Conservation (phyloP, 768 basidiomycete species). For the Clavaria fumosa region DNA sequence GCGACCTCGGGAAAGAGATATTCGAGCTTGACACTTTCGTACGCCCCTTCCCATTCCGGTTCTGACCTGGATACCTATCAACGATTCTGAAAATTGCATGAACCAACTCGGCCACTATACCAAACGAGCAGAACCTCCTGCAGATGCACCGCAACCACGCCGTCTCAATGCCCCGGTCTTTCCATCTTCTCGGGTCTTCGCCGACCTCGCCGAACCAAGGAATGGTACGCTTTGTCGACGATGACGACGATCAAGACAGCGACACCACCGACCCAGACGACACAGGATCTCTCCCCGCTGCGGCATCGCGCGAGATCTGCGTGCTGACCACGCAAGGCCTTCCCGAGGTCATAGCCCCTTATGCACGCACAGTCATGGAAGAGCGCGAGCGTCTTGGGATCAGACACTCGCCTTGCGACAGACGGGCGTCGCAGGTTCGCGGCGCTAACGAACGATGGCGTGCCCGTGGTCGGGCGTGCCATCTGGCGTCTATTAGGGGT, state of each 20-base stretch:
- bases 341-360: conserved; percentile 64
- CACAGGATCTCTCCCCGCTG: conserved; percentile 12
- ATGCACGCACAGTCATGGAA: conserved; percentile 40
- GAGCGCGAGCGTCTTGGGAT: conserved; percentile 30
- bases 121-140: conserved; percentile 52
- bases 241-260: too few species aligned
- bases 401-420: conserved; percentile 21
- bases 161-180: conserved; percentile 33
- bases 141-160: too few species aligned
- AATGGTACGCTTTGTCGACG: too few species aligned
- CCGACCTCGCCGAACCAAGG: conserved; percentile 47
- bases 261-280: too few species aligned
- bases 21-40: conserved; percentile 36
- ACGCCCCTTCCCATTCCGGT: conserved; percentile 8
- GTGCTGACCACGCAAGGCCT: conserved; percentile 82
- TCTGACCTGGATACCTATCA: conserved; percentile 1
- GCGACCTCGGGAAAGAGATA: conserved; percentile 48
- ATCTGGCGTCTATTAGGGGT: conserved; percentile 33
- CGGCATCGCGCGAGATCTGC: conserved; percentile 54
- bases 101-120: too few species aligned
- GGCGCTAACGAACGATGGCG: conserved; percentile 28
- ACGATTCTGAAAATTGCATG: conserved; percentile 2
- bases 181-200: conserved; percentile 54
- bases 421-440: conserved; percentile 26
- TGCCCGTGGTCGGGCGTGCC: conserved; percentile 24